Conservation (phyloP, 2,329 filamentous ascomycete species). For the Penicillium hordei region DNA sequence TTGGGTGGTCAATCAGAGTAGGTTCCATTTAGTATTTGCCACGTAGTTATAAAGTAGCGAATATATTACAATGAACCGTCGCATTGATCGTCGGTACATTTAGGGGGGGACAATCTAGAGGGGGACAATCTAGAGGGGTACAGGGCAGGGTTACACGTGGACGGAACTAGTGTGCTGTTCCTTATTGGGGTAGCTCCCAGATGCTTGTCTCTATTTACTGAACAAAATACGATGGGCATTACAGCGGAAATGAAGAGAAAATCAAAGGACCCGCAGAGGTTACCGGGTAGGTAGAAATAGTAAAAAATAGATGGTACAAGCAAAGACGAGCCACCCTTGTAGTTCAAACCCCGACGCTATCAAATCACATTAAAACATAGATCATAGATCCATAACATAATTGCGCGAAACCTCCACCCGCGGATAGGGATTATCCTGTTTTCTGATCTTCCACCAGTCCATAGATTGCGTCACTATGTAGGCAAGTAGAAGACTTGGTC, state of each 20-base stretch:
- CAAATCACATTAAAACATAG: not conserved
- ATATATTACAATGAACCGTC: not conserved
- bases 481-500: not conserved
- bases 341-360: constrained; percentile 10
- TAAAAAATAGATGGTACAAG: not conserved
- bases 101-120: not conserved
- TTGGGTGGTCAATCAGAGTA: not conserved
- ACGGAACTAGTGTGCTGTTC: not conserved
- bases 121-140: not conserved
- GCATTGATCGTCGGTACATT: not conserved
- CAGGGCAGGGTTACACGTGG: not conserved
- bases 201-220: not conserved
- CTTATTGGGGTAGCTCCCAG: not conserved
- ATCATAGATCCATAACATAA: constrained; percentile 1
- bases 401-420: not conserved
- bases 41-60: not conserved
- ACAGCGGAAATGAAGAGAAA: not conserved
- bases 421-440: not conserved
- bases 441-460: not conserved
- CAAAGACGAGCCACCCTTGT: not conserved
- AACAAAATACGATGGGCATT: not conserved
- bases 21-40: not conserved
- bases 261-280: not conserved
- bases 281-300: not conserved
- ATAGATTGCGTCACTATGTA: not conserved